phyloP scores from a whole-genome alignment of 805 yeast species.

The Schizosaccharomyces pombe region DNA sequence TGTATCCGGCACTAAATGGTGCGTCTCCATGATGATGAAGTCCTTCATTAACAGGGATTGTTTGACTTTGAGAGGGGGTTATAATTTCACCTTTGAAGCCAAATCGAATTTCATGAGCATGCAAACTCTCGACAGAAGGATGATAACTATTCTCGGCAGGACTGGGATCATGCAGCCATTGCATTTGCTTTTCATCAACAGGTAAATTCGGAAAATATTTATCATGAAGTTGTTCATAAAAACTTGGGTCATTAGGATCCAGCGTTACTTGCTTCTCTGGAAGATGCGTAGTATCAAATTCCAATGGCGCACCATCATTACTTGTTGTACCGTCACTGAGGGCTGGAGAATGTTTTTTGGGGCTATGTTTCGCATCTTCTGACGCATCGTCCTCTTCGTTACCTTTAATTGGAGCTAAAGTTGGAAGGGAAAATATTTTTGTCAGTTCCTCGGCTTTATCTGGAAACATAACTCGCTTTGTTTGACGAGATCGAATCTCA shows the following conservation, averaged over 20 bases:
- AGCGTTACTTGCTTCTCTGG: constrained; percentile 14
- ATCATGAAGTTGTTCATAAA: constrained; percentile 53
- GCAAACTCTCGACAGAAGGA: constrained; percentile 20
- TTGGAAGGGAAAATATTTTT: too few species aligned
- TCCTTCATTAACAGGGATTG: constrained; percentile 36
- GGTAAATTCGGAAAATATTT: constrained; percentile 82
- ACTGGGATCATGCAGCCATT: constrained; percentile 58
- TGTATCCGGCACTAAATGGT: constrained; percentile 82
- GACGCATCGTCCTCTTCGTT: too few species aligned
- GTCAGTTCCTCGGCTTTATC: too few species aligned
- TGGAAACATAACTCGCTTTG: neutral
- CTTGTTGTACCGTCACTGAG: neutral
- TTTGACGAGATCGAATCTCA: neutral
- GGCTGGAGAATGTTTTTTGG: neutral
- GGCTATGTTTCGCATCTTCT: neutral
- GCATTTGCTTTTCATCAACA: constrained; percentile 50
- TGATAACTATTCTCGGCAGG: constrained; percentile 24
- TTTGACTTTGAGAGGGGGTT: constrained; percentile 27
- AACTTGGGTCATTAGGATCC: constrained; percentile 56
- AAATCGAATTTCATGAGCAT: constrained; percentile 46
- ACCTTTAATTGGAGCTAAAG: too few species aligned
- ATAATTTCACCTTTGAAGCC: constrained; percentile 69
- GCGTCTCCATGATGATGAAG: constrained; percentile 79
- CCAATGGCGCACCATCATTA: neutral
- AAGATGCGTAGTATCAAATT: constrained; percentile 7